A percentile compares a stretch with the other conserved stretches of the same genome.
Evolutionary conservation across 257 asterid genomes (phyloP).

Genomic region (Catharanthus roseus): DNA sequence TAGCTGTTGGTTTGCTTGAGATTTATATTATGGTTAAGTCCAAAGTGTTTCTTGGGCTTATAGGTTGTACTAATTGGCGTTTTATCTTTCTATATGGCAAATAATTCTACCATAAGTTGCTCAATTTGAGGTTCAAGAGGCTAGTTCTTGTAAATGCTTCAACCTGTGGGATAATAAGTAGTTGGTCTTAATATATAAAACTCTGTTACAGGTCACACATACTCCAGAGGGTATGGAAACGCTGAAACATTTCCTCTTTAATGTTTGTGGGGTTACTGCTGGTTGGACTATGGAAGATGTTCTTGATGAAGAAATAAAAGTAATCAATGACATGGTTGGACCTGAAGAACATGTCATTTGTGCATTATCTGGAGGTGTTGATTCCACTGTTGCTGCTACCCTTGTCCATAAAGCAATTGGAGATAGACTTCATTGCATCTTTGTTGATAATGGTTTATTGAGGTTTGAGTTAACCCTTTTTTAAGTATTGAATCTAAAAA

Average conservation of each 20-base stretch:
- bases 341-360: slow-evolving; percentile 85
- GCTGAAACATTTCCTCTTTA: slow-evolving; percentile 63
- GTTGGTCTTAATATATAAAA: neutral
- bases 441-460: slow-evolving; percentile 91
- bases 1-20: too few species aligned
- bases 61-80: too few species aligned
- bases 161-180: neutral
- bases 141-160: neutral
- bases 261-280: slow-evolving; percentile 66
- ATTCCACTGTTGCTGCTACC: slow-evolving; percentile 94
- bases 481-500: neutral
- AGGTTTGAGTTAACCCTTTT: slow-evolving; percentile 36
- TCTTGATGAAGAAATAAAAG: slow-evolving; percentile 72
- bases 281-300: slow-evolving; percentile 92
- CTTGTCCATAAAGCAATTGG: slow-evolving; percentile 95
- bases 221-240: slow-evolving; percentile 94
- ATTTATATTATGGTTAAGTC: too few species aligned
- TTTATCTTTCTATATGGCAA: too few species aligned
- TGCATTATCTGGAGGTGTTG: slow-evolving; percentile 97
- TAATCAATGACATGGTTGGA: slow-evolving; percentile 56
- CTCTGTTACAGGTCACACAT: slow-evolving; percentile 72
- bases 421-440: slow-evolving; percentile 90
- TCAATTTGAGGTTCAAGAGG: too few species aligned
- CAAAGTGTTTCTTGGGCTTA: too few species aligned
- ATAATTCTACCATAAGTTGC: too few species aligned